These are phyloP conservation scores for Penicillium sp. DNA, from an alignment of 2,329 filamentous ascomycete species.

Conservation along the genomic window DNA sequence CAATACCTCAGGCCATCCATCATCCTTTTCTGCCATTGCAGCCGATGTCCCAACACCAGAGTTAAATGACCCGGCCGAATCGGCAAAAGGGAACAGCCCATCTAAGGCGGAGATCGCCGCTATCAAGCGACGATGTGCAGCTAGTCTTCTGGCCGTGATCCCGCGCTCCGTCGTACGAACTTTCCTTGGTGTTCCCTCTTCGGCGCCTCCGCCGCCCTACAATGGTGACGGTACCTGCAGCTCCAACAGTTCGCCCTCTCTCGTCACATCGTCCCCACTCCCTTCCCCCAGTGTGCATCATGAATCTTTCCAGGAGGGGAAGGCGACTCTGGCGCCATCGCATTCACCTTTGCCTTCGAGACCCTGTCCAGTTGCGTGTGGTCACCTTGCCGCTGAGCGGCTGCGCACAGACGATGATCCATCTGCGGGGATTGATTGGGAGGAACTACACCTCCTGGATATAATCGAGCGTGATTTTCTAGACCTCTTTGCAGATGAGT, in stretches of 20 bases:
- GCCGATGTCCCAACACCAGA: conserved; percentile 3
- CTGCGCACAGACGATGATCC: conserved; percentile 20
- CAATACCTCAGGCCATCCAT: not conserved
- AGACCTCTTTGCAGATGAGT: conserved; percentile 73
- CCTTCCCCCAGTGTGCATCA: not conserved
- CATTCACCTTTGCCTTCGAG: not conserved
- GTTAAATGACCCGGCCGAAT: conserved; percentile 13
- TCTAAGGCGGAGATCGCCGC: conserved; percentile 36
- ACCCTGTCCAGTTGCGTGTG: not conserved
- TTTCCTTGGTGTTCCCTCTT: conserved; percentile 43
- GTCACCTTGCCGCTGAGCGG: conserved; percentile 5
- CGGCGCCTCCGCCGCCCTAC: conserved; percentile 9
- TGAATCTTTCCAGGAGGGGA: conserved; percentile 6
- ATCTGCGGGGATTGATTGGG: conserved; percentile 33
- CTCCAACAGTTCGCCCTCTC: conserved; percentile 17
- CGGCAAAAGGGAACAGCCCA: conserved; percentile 17
- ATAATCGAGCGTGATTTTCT: conserved; percentile 66
- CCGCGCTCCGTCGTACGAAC: conserved; percentile 45
- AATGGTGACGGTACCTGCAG: conserved; percentile 27
- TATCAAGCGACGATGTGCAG: conserved; percentile 48
- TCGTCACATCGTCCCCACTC: conserved; percentile 22
- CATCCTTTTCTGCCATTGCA: conserved; percentile 1
- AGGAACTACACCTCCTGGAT: conserved; percentile 53
- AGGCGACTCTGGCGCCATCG: conserved; percentile 4
- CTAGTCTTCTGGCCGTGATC: conserved; percentile 43